Base-by-base conservation (phyloP, 2,329 filamentous ascomycete genomes). In the Juglanconis oblonga region DNA sequence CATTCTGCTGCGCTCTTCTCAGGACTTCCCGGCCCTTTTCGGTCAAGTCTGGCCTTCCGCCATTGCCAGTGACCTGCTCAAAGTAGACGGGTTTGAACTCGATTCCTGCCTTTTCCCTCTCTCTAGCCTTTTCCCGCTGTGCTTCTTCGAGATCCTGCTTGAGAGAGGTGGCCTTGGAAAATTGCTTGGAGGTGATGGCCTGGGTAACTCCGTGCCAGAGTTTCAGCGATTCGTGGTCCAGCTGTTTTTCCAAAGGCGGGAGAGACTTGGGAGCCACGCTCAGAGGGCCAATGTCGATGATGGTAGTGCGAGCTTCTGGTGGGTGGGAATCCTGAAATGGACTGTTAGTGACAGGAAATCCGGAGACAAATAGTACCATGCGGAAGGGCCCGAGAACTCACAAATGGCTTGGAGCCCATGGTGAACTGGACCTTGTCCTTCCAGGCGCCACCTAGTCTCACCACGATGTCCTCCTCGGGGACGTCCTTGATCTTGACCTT, bases 71-170 rank as follows among this genome's bases (percentile, higher is more conserved):
- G 57, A 77, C 75, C 68, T 84, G 81, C 67, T 78, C 87, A 75
- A 99, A 99, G 77, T 96, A 99, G 48, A 92, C 82, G n/a, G 95
- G 95, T 66, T 87, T 81, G 87, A 91, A 99, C 38, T 85, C 83
- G 61, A 84, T 82, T 11, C 87, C 84, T 13, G 82, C 82, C 49
- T 82, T 81, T 71, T 94, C 89, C 48, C 95, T 83, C 71, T 94
- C 87, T 31, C 91, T 87, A 1, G 91, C 93, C 76, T 91, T 94
- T 68, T 90, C 85, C 36, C 95, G 83, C 77, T 99, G 95, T 48
- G 82, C 81, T 73, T 99, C 95, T 74, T 99, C 95, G 10, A 99
- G 85, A 68, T 96, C 92, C 62, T 92, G 86, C 79, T 99, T 99
- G 64, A 95, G 78, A 24, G 84, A 86, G 29, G 95, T 99, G 7